Evolutionary conservation across 192 early-diverging fungal species (phyloP), one percentile per base, ranked within the genome.

Genomic region (Entophlyctis helioformis): DNA sequence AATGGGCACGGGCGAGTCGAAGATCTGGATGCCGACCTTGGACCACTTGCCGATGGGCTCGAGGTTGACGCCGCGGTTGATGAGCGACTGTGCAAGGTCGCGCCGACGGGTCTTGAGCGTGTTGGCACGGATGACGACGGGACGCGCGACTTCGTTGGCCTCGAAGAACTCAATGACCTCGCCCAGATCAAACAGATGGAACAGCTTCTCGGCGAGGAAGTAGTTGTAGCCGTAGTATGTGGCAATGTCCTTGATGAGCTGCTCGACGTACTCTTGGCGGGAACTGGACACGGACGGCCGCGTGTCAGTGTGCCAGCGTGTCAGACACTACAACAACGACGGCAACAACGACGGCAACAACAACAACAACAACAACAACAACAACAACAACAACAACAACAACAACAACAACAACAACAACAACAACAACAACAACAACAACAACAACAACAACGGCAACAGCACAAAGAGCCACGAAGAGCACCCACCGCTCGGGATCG

Each of bases 1-100:
- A 38, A 98, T 79, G 22, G 96, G 93, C 4, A 96, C 91, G 4
- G 83, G 78, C 22, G 88, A 88, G 54, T 96, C 93, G 51, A 94
- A 98, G 18, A 98, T 79, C 45, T 90, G 88, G 44, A 98, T 67
- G 22, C 96, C 96, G 26, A 95, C 91, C 55, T 98, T 98, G 45
- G 80, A 84, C 96, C 96, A 98, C 56, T 95, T 95, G 43, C 95
- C 95, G 44, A 98, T 82, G 3, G 93, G 90, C 50, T 96, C 96
- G n/a, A 98, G 60, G 56, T 94, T 95, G 13, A 96, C 91, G 44
- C 96, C 93, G 51, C 91, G 83, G 65, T 86, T 88, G 48, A 95
- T 91, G 42, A 98, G 61, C 18, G 88, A 75, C 61, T 98, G 91
- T 2, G 91, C 96, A 20, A 98, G 64, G 47, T 98, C 96, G 45